Evolutionary conservation across 2,329 filamentous ascomycete genomes (phyloP), one percentile per base, ranked within the genome.

Genomic region (Bertia moriformis): DNA sequence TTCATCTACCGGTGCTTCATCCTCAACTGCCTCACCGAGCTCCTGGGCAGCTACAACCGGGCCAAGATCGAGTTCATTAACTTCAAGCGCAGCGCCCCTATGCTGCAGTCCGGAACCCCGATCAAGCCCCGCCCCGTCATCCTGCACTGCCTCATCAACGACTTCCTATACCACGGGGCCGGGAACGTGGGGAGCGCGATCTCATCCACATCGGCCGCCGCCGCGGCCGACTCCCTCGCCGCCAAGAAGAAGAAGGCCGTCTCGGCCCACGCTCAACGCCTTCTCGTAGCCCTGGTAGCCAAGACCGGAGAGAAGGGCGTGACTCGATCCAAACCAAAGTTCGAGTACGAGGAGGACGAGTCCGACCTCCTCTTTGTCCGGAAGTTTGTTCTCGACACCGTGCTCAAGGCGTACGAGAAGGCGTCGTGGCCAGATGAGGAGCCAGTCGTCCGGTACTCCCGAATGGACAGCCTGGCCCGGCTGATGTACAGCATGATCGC

Each of bases 41-140:
- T 98, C 13, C 67, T 98, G 13, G 78, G 83, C 41, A 93, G 83
- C 51, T 98, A 96, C 62, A 94, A 87, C 48, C 78, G 87, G 40
- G 84, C 87, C 7, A 98, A 98, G 67, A 76, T 98, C 33, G 91
- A 98, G 55, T 96, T 98, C 55, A 95, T 98, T 65, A 96, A 95
- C 57, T 98, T 95, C 63, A 96, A 93, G 48, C 80, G 89, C 43
- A 94, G 88, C 52, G 81, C 85, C 4, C 85, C 89, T 37, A 71
- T 86, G 35, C n/a, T n/a, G n/a, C 79, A 86, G 48, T 79, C 80
- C 12, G 78, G 77, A 40, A 96, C 91, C 1, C 91, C 91, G 4
- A 88, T 93, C 14, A 96, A 96, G 58, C 91, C 91, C 41, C 78
- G 91, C 30, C 88, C 89, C 7, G 87, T 83, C 45, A 82, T 96